Conservation (phyloP, 208 protist species). For the Leptomonas pyrrhocoris region DNA sequence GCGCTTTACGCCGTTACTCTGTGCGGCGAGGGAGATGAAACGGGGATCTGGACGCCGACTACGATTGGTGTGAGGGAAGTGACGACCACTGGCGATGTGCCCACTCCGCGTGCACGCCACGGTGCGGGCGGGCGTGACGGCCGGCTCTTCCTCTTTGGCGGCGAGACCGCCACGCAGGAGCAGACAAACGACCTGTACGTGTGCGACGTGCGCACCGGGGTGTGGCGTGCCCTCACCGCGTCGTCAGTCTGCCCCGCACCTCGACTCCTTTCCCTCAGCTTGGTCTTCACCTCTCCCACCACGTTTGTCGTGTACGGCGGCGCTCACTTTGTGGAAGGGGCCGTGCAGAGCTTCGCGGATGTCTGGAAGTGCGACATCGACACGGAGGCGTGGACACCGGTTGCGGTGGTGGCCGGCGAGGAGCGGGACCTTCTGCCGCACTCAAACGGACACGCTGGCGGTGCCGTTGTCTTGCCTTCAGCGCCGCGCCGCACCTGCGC, state of each 20-base stretch:
- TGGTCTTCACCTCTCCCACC: constrained; percentile 43
- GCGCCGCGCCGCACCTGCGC: constrained; percentile 13
- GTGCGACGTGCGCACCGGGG: constrained; percentile 34
- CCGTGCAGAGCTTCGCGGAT: constrained; percentile 54
- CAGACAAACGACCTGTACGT: constrained; percentile 57
- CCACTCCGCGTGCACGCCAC: constrained; percentile 55
- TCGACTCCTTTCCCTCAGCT: constrained; percentile 50
- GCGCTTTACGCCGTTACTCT: constrained; percentile 31
- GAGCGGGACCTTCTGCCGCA: constrained; percentile 18
- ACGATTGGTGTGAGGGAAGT: constrained; percentile 26
- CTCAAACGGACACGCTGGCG: constrained; percentile 51
- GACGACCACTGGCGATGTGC: constrained; percentile 42
- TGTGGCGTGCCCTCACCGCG: constrained; percentile 40
- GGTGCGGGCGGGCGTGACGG: constrained; percentile 36
- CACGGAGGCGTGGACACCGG: constrained; percentile 23
- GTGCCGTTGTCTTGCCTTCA: constrained; percentile 16
- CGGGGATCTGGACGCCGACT: neutral
- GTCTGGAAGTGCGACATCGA: constrained; percentile 48
- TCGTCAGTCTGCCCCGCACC: constrained; percentile 35
- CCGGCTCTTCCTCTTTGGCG: constrained; percentile 64
- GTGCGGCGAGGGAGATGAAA: constrained; percentile 4
- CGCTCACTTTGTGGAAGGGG: constrained; percentile 58
- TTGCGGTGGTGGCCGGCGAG: neutral
- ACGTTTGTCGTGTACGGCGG: constrained; percentile 68
- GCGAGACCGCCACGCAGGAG: constrained; percentile 54